A percentile compares a stretch with the other conserved stretches of the same genome.
Evolutionary conservation across 2,329 filamentous ascomycete genomes (phyloP).

Genomic region (Gliomastix tumulicola): DNA sequence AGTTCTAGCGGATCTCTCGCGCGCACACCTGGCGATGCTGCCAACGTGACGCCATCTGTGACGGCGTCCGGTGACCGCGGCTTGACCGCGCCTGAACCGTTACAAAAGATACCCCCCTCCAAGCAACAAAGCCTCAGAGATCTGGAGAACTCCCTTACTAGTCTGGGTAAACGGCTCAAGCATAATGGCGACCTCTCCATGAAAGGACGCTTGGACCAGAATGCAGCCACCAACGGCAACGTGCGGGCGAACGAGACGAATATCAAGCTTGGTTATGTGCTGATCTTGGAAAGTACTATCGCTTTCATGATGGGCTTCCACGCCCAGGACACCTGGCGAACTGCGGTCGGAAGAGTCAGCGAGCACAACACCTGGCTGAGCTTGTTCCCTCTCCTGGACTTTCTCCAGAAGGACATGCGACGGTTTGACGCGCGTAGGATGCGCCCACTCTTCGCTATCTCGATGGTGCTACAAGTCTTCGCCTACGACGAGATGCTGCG

Average conservation of each 20-base stretch:
- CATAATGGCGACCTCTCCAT: conserved; percentile 43
- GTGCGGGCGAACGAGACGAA: conserved; percentile 19
- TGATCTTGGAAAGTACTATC: conserved; percentile 42
- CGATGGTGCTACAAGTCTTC: conserved; percentile 34
- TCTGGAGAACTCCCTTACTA: conserved; percentile 26
- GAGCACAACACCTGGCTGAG: conserved; percentile 34
- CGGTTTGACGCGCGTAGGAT: conserved; percentile 21
- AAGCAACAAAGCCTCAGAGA: conserved; percentile 15
- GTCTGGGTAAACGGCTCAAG: conserved; percentile 44
- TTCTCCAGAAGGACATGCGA: conserved; percentile 30
- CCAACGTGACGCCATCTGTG: conserved; percentile 20
- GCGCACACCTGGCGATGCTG: conserved; percentile 40
- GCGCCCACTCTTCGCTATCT: conserved; percentile 31
- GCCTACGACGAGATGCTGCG: conserved; percentile 35
- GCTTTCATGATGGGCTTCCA: conserved; percentile 49
- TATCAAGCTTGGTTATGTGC: conserved; percentile 30
- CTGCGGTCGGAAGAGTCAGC: conserved; percentile 31
- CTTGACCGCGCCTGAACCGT: not conserved
- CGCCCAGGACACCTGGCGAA: conserved; percentile 35
- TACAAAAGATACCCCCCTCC: not conserved
- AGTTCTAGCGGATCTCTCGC: conserved; percentile 46
- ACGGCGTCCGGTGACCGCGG: not conserved
- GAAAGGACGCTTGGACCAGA: conserved; percentile 9
- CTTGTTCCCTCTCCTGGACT: conserved; percentile 35
- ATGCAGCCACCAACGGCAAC: conserved; percentile 12